Evolutionary conservation across 495 filamentous ascomycete genomes (phyloP).

Genomic region (Evernia prunastri): DNA sequence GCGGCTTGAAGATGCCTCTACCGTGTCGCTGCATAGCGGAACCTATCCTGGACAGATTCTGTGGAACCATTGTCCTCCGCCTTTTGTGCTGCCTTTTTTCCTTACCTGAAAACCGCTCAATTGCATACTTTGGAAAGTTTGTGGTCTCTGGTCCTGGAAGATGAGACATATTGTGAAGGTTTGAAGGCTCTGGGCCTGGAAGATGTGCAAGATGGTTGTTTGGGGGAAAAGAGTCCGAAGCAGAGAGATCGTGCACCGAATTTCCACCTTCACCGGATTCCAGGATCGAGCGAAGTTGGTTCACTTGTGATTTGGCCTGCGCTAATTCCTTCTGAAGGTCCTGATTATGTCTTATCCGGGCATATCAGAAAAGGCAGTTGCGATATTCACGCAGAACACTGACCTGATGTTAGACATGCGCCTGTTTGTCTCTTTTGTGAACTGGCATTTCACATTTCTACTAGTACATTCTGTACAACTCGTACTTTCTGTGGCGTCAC

Average conservation of each 20-base stretch:
- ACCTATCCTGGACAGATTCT: slow-evolving; percentile 66
- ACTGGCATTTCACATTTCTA: slow-evolving; percentile 92
- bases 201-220: slow-evolving; percentile 5
- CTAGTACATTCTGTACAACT: slow-evolving; percentile 96
- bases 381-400: slow-evolving; percentile 24
- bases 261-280: slow-evolving; percentile 10
- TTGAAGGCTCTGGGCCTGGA: slow-evolving; percentile 21
- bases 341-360: slow-evolving; percentile 67
- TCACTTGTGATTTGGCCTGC: slow-evolving; percentile 64
- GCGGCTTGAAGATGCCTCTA: slow-evolving; percentile 74
- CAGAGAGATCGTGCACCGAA: slow-evolving; percentile 8
- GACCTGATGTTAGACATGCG: slow-evolving; percentile 98
- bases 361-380: slow-evolving; percentile 5
- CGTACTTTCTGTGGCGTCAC: slow-evolving; percentile 91
- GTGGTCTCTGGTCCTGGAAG: slow-evolving; percentile 51
- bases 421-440: slow-evolving; percentile 97
- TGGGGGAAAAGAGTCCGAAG: background rate
- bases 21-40: slow-evolving; percentile 67
- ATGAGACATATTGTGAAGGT: slow-evolving; percentile 45
- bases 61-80: slow-evolving; percentile 47
- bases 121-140: background rate
- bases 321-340: slow-evolving; percentile 90
- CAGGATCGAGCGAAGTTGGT: slow-evolving; percentile 55
- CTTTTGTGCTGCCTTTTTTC: slow-evolving; percentile 21
- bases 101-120: slow-evolving; percentile 12